A percentile compares a stretch with the other conserved stretches of the same genome.
Evolutionary conservation across 2,329 filamentous ascomycete genomes (phyloP).

Genomic region (Mycosphaerella sp.): DNA sequence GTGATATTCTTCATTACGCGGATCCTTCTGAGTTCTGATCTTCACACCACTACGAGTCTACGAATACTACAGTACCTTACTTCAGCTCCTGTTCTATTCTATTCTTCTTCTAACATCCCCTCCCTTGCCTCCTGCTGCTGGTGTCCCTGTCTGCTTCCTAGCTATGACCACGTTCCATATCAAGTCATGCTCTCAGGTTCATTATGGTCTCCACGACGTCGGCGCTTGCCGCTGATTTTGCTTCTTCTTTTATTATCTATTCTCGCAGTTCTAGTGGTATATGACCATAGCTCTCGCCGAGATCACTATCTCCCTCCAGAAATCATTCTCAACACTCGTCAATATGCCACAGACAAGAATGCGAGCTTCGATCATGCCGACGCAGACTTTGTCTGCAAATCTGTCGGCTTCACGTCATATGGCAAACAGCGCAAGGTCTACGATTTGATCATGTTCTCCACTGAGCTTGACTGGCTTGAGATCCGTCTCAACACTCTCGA

Average conservation of each 20-base stretch:
- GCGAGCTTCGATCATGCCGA: slow-evolving; percentile 1
- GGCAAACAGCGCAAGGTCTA: slow-evolving; percentile 45
- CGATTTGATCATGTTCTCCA: slow-evolving; percentile 58
- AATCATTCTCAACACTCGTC: slow-evolving; percentile 1
- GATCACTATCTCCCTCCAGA: slow-evolving; percentile 4
- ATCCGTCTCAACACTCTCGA: slow-evolving; percentile 55
- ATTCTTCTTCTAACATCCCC: background rate
- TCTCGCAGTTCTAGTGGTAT: background rate
- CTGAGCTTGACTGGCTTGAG: slow-evolving; percentile 60
- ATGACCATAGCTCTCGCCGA: slow-evolving; percentile 2
- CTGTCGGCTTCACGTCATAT: slow-evolving; percentile 3
- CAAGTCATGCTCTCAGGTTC: background rate
- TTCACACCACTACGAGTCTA: too few relatives aligned
- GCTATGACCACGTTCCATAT: background rate
- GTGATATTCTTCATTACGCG: background rate
- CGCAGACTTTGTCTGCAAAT: slow-evolving; percentile 8
- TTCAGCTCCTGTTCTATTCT: slow-evolving; percentile 3
- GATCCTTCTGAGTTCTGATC: background rate
- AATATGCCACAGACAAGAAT: slow-evolving; percentile 1
- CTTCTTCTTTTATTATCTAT: background rate
- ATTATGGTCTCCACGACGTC: slow-evolving; percentile 4
- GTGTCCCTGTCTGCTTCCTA: background rate
- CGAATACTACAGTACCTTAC: too few relatives aligned
- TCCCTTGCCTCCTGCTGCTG: background rate
- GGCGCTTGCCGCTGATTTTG: slow-evolving; percentile 1